Evolutionary conservation across 2,329 filamentous ascomycete genomes (phyloP), one percentile per base, ranked within the genome.

Genomic region (Paraconiothyrium sp.): DNA sequence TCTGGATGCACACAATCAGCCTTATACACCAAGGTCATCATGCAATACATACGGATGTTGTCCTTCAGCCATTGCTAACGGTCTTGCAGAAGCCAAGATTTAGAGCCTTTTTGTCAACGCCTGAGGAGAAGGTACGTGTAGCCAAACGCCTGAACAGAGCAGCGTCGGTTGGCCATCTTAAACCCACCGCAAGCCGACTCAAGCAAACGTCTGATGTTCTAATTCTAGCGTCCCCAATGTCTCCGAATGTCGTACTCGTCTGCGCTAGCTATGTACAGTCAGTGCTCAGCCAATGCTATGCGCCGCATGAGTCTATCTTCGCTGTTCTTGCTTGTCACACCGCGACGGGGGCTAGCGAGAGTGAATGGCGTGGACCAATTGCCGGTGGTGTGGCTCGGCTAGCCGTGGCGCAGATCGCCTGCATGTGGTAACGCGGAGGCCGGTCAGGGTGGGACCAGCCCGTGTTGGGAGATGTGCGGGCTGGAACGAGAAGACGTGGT

Each of bases 201-300:
- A 44, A 27, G 39, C 37, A 35, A 6, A 22, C 37, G 27, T 16
- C 14, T 34, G 16, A 34, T 46, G 11, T 37, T 56, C 54, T 56
- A 56, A 47, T 48, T 39, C 20, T 20, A 24, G 54, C 54, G 9
- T 10, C 24, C 52, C 30, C 39, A 47, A 56, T 46, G 43, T 46
- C 54, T 56, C 41, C 32, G 54, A 35, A 35, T 5, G 43, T 56
- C 54, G 54, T 56, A 56, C 54, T 56, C 54, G 54, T 32, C 43
- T 47, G 22, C 16, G 4, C 11, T 56, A 37, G 43, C 27, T 32
- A 11, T 22, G n/a, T 39, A 4, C 41, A 39, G 43, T 30, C 54
- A 47, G n/a, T 37, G 32, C 48, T 47, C 41, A 39, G 43, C 41
- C 54, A 47, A 27, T 37, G 32, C 48, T 47, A 11, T 56, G 30